Base-by-base conservation (phyloP, 345 rosid genomes). In the Geranium brycei region DNA sequence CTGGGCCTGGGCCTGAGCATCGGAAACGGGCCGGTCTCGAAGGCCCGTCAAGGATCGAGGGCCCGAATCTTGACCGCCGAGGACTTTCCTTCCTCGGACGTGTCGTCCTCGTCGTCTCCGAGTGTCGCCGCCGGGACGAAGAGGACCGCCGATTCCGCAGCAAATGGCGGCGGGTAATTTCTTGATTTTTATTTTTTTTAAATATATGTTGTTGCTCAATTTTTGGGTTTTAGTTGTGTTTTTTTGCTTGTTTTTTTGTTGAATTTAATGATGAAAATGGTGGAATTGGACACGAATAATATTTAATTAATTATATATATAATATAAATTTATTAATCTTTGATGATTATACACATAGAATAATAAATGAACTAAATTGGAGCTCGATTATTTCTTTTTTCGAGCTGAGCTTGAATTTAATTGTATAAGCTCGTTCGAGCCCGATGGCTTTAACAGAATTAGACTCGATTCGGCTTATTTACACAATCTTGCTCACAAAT, bases 71-170 rank as follows among this genome's bases (percentile, higher is more conserved):
- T 85, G 66, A 78, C 85, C 5, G 93, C 80, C 62, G 76, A 79
- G 70, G 86, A 83, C 72, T 72, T 83, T 38, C 79, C 81, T 64
- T 76, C 78, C 58, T 35, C 38, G 62, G 62, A 23, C 28, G 28
- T 64, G n/a, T 72, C 70, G 57, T 41, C 80, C 5, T 35, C 41
- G 41, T 35, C 41, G 5, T 35, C 41, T 35, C 10, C 41, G 41
- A 61, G 64, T 75, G 85, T 73, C 1, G 61, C 81, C 5, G 79
- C 84, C 69, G 88, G 89, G 69, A 72, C 75, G 59, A 85, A 88
- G 80, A 77, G 91, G 72, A 76, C 77, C 64, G 89, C 90, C 62
- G 95, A 91, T 77, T 82, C 86, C 41, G 41, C 41, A 4, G 77
- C 82, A 6, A 15, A 31, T 59, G 31, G 31, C 19, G 61, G 28